Evolutionary conservation across 2,329 filamentous ascomycete species (phyloP), one percentile per base, ranked within the genome.

Genomic region (Phialocephala sp.): DNA sequence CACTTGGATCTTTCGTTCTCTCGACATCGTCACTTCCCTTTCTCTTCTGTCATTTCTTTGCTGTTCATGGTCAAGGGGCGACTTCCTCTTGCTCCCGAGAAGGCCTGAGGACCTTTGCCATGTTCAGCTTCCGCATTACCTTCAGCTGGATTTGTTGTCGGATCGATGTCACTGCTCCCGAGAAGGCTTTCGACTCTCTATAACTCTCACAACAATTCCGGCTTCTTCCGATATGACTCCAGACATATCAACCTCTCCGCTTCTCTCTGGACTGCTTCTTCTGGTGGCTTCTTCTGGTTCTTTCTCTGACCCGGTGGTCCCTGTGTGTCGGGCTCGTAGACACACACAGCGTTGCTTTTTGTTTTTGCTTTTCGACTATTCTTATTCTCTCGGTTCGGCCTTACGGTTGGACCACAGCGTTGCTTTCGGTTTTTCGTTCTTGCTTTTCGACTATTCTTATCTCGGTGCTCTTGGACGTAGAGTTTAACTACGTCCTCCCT

Each of bases 101-200:
- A 52, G 47, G 47, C 43, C 47, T 52, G 20, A 52, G 47, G 47
- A 52, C 43, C 24, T 52, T 24, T 2, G 5, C 47, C 47, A 52
- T 52, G 47, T 12, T 52, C 47, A 52, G 22, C 24, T 11, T 52
- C 14, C 47, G 47, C 20, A 12, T 14, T 52, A 24, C 47, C 24
- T 18, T 47, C 47, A n/a, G 20, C 47, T 52, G 47, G 22, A 52
- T 41, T 50, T 52, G 47, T 24, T 27, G 47, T 52, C 24, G 20
- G 47, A 52, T 52, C 47, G 47, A 52, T n/a, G 47, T 24, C 47
- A 52, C 47, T 52, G 47, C 47, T 52, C 47, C 47, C 22, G 47
- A 52, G 20, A 52, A 52, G 47, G 47, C 47, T 32, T 32, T 52
- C 24, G 47, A 24, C 50, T 54, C 50, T 54, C 50, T 22, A 54